Evolutionary conservation across 768 basidiomycete species (phyloP).

Genomic region (Ramaria sp.): DNA sequence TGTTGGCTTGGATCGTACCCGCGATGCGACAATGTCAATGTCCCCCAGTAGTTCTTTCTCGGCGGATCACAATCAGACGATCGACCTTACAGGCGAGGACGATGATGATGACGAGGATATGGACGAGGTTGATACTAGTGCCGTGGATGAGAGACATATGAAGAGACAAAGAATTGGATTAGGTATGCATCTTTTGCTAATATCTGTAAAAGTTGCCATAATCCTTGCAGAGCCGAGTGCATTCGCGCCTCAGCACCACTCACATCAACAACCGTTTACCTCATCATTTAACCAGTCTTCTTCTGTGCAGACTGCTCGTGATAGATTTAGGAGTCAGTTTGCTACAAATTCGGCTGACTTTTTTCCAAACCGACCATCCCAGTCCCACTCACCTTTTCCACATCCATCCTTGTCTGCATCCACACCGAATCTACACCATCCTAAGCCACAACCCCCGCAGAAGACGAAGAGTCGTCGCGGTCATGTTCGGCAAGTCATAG

Average conservation of each 20-base stretch:
- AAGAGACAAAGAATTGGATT: slow-evolving; percentile 30
- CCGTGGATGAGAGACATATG: slow-evolving; percentile 9
- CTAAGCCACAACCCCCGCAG: slow-evolving; percentile 15
- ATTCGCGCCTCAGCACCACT: slow-evolving; percentile 14
- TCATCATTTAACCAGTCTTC: background rate
- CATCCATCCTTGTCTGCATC: slow-evolving; percentile 17
- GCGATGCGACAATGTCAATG: slow-evolving; percentile 11
- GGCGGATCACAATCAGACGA: slow-evolving; percentile 38
- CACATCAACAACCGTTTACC: slow-evolving; percentile 15
- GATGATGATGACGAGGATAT: slow-evolving; percentile 23
- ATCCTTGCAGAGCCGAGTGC: slow-evolving; percentile 17
- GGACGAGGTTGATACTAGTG: slow-evolving; percentile 10
- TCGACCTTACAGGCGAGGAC: slow-evolving; percentile 61
- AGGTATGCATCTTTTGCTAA: slow-evolving; percentile 22
- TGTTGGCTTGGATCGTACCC: background rate
- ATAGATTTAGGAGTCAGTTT: slow-evolving; percentile 41
- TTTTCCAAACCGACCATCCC: slow-evolving; percentile 18
- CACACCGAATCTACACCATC: slow-evolving; percentile 12
- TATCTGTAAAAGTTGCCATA: slow-evolving; percentile 16
- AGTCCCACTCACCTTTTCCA: slow-evolving; percentile 17
- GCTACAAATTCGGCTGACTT: slow-evolving; percentile 28
- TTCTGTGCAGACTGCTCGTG: slow-evolving; percentile 10
- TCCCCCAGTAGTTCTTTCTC: slow-evolving; percentile 12
- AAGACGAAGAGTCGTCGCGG: slow-evolving; percentile 24
- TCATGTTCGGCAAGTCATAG: slow-evolving; percentile 37